phyloP scores from a whole-genome alignment of 2,329 filamentous ascomycete genomes.

The Phialophora chinensis region DNA sequence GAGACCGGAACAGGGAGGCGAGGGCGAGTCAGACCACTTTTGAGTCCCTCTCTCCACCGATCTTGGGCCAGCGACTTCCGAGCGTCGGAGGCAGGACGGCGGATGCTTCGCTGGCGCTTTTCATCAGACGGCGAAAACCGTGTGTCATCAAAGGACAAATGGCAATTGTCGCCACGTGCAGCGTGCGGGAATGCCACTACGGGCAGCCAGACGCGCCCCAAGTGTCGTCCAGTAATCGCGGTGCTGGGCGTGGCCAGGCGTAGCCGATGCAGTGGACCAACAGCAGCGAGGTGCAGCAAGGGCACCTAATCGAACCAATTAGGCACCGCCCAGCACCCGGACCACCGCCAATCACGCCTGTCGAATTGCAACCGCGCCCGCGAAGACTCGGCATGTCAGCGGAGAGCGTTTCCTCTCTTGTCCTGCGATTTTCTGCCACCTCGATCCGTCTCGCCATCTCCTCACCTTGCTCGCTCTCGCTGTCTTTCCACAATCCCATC shows the following conservation, averaged over 20 bases:
- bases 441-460: slow-evolving; percentile 2
- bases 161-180: background rate
- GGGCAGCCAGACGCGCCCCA: background rate
- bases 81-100: background rate
- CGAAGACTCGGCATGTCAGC: background rate
- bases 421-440: slow-evolving; percentile 9
- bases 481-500: slow-evolving; percentile 16
- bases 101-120: background rate
- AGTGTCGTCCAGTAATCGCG: background rate
- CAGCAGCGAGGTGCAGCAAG: slow-evolving; percentile 2
- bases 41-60: slow-evolving; percentile 4
- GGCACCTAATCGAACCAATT: background rate
- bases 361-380: background rate
- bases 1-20: slow-evolving; percentile 27
- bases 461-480: slow-evolving; percentile 13
- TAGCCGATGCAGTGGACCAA: background rate
- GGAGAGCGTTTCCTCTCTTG: slow-evolving; percentile 16
- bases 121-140: background rate
- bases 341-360: background rate
- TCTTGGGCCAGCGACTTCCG: background rate
- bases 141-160: background rate
- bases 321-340: background rate
- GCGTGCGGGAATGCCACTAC: background rate
- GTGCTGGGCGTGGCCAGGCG: too few species aligned
- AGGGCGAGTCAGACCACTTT: slow-evolving; percentile 27